phyloP scores from a whole-genome alignment of 148 eudicot genomes.

The Gaultheria prostrata region DNA sequence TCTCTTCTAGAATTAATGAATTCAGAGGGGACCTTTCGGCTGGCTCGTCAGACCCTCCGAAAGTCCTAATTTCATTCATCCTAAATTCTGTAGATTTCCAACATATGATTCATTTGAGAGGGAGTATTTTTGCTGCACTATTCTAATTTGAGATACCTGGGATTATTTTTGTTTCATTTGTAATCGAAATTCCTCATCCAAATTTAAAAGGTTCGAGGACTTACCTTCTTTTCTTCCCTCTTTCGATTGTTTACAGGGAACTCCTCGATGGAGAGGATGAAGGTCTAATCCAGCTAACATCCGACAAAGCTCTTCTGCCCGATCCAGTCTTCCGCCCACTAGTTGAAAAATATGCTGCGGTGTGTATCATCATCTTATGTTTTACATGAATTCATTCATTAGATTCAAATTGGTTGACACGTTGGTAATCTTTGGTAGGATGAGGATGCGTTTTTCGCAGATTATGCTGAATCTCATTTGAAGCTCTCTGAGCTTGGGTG shows the following conservation, averaged over 20 bases:
- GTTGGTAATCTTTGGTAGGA: constrained; percentile 28
- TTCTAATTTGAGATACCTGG: too few relatives aligned
- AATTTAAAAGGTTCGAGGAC: too few relatives aligned
- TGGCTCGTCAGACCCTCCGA: too few relatives aligned
- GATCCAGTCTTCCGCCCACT: constrained; percentile 61
- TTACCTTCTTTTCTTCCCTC: background rate
- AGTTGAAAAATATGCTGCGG: constrained; percentile 69
- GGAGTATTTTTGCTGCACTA: too few relatives aligned
- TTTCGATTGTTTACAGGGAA: background rate
- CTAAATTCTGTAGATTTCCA: too few relatives aligned
- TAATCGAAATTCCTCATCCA: too few relatives aligned
- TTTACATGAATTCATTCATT: background rate
- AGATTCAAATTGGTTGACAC: background rate
- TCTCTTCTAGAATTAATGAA: too few relatives aligned
- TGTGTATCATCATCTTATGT: constrained; percentile 10
- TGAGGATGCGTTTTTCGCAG: constrained; percentile 81
- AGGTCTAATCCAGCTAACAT: constrained; percentile 26
- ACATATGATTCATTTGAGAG: too few relatives aligned
- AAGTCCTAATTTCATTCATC: too few relatives aligned
- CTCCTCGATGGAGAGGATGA: background rate
- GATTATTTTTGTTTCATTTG: too few relatives aligned
- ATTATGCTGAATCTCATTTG: constrained; percentile 70
- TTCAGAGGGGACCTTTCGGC: too few relatives aligned
- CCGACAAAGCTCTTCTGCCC: constrained; percentile 61
- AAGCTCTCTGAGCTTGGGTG: constrained; percentile 81